phyloP scores from a whole-genome alignment of 352 stramenopile species.

The Globisporangium recalcitrans region DNA sequence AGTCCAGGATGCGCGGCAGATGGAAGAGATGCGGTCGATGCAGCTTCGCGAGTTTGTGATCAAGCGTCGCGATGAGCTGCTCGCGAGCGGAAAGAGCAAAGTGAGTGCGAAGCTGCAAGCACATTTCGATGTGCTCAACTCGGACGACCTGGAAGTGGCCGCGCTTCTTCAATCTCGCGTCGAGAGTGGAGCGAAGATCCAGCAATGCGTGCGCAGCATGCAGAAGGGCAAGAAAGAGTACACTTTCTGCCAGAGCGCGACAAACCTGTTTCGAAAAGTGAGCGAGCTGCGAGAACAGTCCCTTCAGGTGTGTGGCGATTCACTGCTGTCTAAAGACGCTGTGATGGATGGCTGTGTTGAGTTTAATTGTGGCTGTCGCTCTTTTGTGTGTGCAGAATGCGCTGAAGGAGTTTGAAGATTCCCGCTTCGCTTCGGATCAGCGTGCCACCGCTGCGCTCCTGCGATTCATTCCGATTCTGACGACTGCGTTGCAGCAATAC shows the following conservation, averaged over 20 bases:
- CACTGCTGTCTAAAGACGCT: neutral
- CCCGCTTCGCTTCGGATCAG: constrained; percentile 19
- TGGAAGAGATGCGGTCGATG: constrained; percentile 23
- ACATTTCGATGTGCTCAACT: constrained; percentile 28
- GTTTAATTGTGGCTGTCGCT: neutral
- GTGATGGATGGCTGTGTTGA: neutral
- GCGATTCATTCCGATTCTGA: constrained; percentile 44
- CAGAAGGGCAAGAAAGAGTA: constrained; percentile 24
- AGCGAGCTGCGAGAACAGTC: constrained; percentile 13
- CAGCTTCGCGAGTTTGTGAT: constrained; percentile 32
- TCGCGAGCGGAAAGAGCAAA: constrained; percentile 24
- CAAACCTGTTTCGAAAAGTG: constrained; percentile 30
- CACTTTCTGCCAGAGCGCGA: constrained; percentile 28
- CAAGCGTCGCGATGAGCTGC: constrained; percentile 27
- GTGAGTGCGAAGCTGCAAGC: constrained; percentile 31
- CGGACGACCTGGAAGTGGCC: constrained; percentile 30
- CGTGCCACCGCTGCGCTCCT: constrained; percentile 31
- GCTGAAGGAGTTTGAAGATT: constrained; percentile 23
- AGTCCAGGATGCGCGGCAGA: constrained; percentile 24
- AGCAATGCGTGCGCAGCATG: constrained; percentile 11
- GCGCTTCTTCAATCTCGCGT: constrained; percentile 23
- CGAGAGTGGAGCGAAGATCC: constrained; percentile 24
- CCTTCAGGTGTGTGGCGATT: constrained; percentile 10
- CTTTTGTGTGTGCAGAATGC: constrained; percentile 11
- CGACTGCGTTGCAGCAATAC: constrained; percentile 31